Conservation (phyloP, 2,329 filamentous ascomycete species). For the Graphium sp. region DNA sequence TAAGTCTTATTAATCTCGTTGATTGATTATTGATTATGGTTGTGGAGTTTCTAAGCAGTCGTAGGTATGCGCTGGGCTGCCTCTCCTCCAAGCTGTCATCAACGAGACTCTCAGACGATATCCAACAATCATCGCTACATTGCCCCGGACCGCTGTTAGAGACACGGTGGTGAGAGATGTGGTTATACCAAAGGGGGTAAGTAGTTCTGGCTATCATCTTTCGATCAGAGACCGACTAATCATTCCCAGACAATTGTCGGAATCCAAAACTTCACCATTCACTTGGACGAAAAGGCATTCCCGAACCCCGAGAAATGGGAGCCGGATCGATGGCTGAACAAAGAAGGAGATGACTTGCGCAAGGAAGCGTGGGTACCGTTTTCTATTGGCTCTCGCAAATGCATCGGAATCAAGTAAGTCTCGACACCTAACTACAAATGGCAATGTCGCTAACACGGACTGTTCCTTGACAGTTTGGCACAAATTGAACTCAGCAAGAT, state of each 20-base stretch:
- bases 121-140: constrained; percentile 3
- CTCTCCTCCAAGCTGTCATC: constrained; percentile 3
- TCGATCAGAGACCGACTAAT: background rate
- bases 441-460: too few relatives aligned
- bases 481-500: constrained; percentile 2
- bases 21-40: too few relatives aligned
- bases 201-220: background rate
- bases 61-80: constrained; percentile 1
- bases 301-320: background rate
- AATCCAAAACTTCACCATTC: constrained; percentile 2
- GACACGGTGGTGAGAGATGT: background rate
- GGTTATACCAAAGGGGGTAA: constrained; percentile 1
- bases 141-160: constrained; percentile 2
- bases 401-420: constrained; percentile 3
- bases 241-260: constrained; percentile 1
- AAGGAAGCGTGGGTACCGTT: constrained; percentile 1
- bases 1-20: background rate
- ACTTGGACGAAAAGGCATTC: constrained; percentile 1
- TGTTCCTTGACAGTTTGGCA: background rate
- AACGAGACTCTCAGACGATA: constrained; percentile 3
- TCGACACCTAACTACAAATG: too few relatives aligned
- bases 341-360: background rate
- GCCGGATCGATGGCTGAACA: constrained; percentile 1
- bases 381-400: constrained; percentile 2
- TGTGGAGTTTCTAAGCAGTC: background rate